Evolutionary conservation across 192 early-diverging fungal species (phyloP), one percentile per base, ranked within the genome.

Genomic region (Haplosporangium gracile): DNA sequence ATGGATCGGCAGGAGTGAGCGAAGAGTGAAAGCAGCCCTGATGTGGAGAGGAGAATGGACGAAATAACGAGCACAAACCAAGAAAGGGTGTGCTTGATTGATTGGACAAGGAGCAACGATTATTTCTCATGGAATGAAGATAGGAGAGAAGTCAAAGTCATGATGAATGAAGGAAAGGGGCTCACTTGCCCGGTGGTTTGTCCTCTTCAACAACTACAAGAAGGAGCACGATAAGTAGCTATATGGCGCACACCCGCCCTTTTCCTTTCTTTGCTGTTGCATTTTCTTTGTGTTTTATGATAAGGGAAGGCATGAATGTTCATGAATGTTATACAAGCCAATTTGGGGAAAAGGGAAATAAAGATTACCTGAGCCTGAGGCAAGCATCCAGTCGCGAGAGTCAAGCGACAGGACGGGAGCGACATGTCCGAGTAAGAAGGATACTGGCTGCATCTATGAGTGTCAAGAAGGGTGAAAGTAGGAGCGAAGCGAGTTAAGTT

Each of bases 351-450:
- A 72, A 47, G 10, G 39, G 39, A 29, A 74, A 29, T 0, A 34
- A 39, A 32, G 32, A 55, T 9, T 85, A 85, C 83, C 83, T 60
- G 83, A 85, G 32, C 83, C 83, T 22, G 83, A 85, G 20, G 83
- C 83, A 47, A 85, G 75, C 83, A 85, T 85, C 83, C 83, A 85
- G 34, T 73, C 78, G 40, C 55, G 65, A 68, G 53, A 74, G 22
- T 85, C 83, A 11, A 85, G 74, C 11, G 74, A 55, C 45, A 85
- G 43, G 11, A 85, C 78, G 22, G 83, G 83, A 16, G 83, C 83
- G 15, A 80, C 78, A 80, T 85, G 83, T 43, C 83, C 83, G 2
- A 80, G 8, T 5, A 85, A 29, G 71, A 80, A 77, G 39, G 83
- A 76, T 13, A 75, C 13, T 16, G 83, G 78, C 75, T 74, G 43